Evolutionary conservation across 225 moss, liverwort and hornwort species (phyloP), one percentile per base, ranked within the genome.

Genomic region (Antitrichia curtipendula): DNA sequence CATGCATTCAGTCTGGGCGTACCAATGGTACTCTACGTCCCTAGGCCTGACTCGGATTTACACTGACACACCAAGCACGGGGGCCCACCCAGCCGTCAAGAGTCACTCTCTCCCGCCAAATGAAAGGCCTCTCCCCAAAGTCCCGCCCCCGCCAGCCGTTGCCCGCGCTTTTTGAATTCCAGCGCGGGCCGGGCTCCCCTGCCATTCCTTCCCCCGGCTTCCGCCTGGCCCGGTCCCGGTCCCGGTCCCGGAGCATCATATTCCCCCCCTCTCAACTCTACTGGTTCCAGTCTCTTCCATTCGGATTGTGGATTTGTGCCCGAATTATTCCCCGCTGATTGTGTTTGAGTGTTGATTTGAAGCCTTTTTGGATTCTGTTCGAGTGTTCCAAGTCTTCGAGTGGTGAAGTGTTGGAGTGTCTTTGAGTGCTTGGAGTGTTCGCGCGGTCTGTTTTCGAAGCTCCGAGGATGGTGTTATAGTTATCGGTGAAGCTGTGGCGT

Each of bases 91-190:
- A 85, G 86, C 89, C 86, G 89, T 82, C 86, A 86, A 86, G 75
- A 57, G 85, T 38, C 77, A 28, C 83, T 29, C 62, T 82, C 87
- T 89, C 89, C 87, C 77, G 89, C 85, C 88, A 88, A 84, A 52
- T 43, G 52, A 50, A 59, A 9, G 9, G 15, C 50, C 50, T 50
- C 50, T 50, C 14, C 15, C 15, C 50, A 50, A 63, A 85, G 85
- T 65, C 85, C 87, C 70, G 62, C 68, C 47, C 86, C 89, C 75
- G 49, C 81, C 69, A 81, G 58, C 89, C 85, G 85, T 89, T 89
- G 89, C 89, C 89, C 87, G 89, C 89, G 87, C 85, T 89, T 87
- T 89, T 89, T 91, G 89, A 91, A 91, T 87, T 87, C 63, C 70
- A 81, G 22, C 68, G 53, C 75, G 84, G 75, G 76, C 58, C 80